These are phyloP conservation scores for Herpetomonas muscarum DNA, from an alignment of 208 protist genomes.

Conservation along the genomic window DNA sequence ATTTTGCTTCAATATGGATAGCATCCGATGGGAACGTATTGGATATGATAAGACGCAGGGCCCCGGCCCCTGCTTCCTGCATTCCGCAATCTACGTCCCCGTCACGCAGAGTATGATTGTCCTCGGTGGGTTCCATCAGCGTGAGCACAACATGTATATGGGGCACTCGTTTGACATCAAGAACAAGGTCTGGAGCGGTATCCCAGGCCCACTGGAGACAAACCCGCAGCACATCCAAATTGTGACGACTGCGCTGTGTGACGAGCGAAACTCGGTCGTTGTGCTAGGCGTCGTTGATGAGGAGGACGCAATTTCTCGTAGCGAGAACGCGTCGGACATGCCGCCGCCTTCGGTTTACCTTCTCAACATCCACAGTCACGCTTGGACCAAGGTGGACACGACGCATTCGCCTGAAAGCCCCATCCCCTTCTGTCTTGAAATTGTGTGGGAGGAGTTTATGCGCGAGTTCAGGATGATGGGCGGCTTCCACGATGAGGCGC, in stretches of 20 bases:
- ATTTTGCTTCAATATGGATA: conserved; percentile 61
- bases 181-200: conserved; percentile 72
- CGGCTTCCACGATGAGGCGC: conserved; percentile 55
- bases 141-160: conserved; percentile 77
- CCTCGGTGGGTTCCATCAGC: conserved; percentile 83
- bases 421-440: conserved; percentile 70
- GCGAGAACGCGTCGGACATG: conserved; percentile 4
- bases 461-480: conserved; percentile 50
- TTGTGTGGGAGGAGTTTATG: conserved; percentile 66
- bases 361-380: conserved; percentile 61
- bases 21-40: conserved; percentile 73
- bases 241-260: conserved; percentile 46
- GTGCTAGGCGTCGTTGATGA: conserved; percentile 61
- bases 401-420: conserved; percentile 57
- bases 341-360: conserved; percentile 50
- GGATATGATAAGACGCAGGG: conserved; percentile 50
- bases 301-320: background rate
- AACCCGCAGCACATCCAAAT: conserved; percentile 78
- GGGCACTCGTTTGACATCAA: conserved; percentile 81
- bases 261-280: conserved; percentile 33
- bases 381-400: conserved; percentile 71
- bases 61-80: conserved; percentile 78
- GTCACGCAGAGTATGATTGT: conserved; percentile 60
- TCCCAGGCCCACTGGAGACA: conserved; percentile 54
- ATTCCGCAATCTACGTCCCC: conserved; percentile 67